Evolutionary conservation across 257 asterid species (phyloP).

Genomic region (Solanum neorickii): DNA sequence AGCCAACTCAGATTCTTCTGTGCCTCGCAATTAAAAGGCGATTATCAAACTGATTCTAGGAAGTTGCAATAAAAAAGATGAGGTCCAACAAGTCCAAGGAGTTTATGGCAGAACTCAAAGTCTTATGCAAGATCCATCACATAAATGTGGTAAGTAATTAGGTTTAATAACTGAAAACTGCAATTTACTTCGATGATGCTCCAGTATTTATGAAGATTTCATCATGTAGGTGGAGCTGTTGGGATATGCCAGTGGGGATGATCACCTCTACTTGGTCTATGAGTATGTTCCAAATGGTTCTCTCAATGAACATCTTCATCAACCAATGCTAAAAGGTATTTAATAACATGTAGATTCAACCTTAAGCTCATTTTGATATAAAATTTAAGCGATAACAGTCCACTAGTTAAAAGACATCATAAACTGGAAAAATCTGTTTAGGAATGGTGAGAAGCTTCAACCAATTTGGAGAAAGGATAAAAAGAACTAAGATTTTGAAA

Average conservation of each 20-base stretch:
- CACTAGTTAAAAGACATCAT: background rate
- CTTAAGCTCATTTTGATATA: background rate
- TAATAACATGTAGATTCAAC: background rate
- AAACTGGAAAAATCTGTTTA: background rate
- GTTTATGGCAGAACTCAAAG: conserved; percentile 77
- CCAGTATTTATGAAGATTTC: background rate
- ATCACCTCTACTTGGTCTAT: conserved; percentile 71
- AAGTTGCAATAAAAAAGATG: conserved; percentile 84
- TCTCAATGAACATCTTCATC: conserved; percentile 67
- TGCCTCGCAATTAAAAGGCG: background rate
- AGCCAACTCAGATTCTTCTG: background rate
- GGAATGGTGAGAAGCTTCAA: background rate
- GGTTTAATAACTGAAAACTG: background rate
- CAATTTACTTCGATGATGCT: background rate
- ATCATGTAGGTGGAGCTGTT: conserved; percentile 58
- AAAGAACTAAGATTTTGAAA: background rate
- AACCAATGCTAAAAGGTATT: conserved; percentile 68
- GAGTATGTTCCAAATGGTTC: conserved; percentile 61
- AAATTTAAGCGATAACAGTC: background rate
- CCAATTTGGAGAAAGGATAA: background rate
- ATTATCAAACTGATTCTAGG: conserved; percentile 23
- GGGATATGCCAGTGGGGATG: conserved; percentile 82
- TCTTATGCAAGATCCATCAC: conserved; percentile 76
- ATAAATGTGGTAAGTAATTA: conserved; percentile 62
- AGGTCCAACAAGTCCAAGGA: conserved; percentile 77